phyloP scores from a whole-genome alignment of 148 eudicot species.

The Vaccinium vitisidaea region DNA sequence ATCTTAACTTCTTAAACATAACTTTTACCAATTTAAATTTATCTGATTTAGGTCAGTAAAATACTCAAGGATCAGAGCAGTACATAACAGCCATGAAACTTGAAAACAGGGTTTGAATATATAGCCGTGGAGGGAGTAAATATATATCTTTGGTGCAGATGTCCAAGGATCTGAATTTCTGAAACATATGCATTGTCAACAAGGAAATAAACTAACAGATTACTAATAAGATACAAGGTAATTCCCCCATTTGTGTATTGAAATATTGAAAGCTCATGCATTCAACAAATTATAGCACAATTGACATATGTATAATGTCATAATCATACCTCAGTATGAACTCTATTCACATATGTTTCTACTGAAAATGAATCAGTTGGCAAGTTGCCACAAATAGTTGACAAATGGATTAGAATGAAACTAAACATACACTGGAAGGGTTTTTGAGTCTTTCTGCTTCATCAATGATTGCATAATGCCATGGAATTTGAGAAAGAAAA shows the following conservation, averaged over 20 bases:
- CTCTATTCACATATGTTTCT: background rate
- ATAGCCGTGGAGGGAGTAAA: background rate
- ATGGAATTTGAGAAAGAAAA: constrained; percentile 83
- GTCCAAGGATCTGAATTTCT: background rate
- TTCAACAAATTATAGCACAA: background rate
- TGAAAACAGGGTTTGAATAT: background rate
- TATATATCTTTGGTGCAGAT: background rate
- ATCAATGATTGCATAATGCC: constrained; percentile 89
- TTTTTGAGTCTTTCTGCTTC: constrained; percentile 98
- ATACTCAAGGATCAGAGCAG: background rate
- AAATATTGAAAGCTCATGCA: background rate
- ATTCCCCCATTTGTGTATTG: background rate
- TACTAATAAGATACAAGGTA: too few species aligned
- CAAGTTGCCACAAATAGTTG: constrained; percentile 4
- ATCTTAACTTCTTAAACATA: background rate
- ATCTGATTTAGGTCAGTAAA: background rate
- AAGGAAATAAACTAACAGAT: background rate
- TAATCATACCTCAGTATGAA: background rate
- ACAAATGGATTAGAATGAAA: constrained; percentile 4
- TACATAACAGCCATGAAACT: background rate
- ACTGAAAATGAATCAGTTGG: background rate
- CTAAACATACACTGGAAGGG: constrained; percentile 78
- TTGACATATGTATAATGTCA: background rate
- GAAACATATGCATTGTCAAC: background rate
- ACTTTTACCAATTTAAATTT: background rate